Conservation (phyloP, 2,329 filamentous ascomycete species). For the Didymella segeticola region DNA sequence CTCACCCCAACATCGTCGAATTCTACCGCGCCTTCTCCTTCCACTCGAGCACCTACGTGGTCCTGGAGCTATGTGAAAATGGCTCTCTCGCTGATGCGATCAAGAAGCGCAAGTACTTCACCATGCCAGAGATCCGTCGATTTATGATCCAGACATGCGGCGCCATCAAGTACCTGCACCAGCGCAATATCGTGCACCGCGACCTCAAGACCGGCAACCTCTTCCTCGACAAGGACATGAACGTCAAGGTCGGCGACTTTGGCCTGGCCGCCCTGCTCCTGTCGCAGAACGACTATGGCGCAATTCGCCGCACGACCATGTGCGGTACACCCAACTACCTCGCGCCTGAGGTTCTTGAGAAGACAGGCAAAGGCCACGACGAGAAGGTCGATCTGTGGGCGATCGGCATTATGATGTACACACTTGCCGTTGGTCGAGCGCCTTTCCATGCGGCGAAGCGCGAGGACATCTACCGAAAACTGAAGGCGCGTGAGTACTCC, state of each 20-base stretch:
- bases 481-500: conserved; percentile 75
- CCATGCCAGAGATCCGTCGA: conserved; percentile 90
- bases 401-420: conserved; percentile 96
- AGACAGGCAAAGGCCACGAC: conserved; percentile 91
- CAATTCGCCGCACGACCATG: conserved; percentile 81
- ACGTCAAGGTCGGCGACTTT: conserved; percentile 97
- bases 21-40: conserved; percentile 95
- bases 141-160: conserved; percentile 95
- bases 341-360: conserved; percentile 93
- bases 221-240: conserved; percentile 93
- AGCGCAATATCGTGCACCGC: conserved; percentile 92
- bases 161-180: conserved; percentile 97
- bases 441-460: conserved; percentile 93
- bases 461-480: conserved; percentile 79
- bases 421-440: conserved; percentile 94
- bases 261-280: conserved; percentile 90
- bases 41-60: conserved; percentile 86
- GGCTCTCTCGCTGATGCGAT: conserved; percentile 98
- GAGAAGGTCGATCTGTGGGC: conserved; percentile 99
- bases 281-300: conserved; percentile 88
- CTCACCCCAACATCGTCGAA: conserved; percentile 92
- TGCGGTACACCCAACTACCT: conserved; percentile 99
- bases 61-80: conserved; percentile 92
- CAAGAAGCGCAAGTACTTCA: conserved; percentile 86
- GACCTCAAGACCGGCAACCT: conserved; percentile 99